Evolutionary conservation across 2,329 filamentous ascomycete species (phyloP), one percentile per base, ranked within the genome.

Genomic region (Diaporthe sp.): DNA sequence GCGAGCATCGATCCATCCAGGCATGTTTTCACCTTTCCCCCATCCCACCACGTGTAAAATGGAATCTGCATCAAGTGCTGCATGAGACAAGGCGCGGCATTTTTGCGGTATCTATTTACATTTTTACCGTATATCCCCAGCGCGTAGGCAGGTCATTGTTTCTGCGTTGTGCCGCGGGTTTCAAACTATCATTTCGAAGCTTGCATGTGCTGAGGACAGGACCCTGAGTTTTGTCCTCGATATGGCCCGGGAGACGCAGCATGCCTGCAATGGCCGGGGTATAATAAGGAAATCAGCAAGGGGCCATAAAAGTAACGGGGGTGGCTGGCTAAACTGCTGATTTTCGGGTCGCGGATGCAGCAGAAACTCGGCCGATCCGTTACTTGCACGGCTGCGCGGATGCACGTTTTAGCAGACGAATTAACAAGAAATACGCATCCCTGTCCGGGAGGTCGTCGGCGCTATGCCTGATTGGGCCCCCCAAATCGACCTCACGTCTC

Each of bases 401-500:
- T n/a, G 33, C 47, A 54, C 47, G 33, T 40, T 68, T 68, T 68
- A 54, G 64, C 47, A 13, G 19, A 33, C 5, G 50, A 54, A 12
- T 38, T 45, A 30, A 45, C 35, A 28, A 28, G 47, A 28, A 40
- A 8, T 40, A 3, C 30, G 33, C 3, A 68, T 68, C 64, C 64
- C 64, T 68, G 64, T 54, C 64, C 64, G 45, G 64, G 64, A 68
- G 45, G 47, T 12, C 15, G 19, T 38, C 1, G 33, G 64, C 47
- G 64, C 64, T 45, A 68, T 38, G 15, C 64, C 47, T 15, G 64
- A 68, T 68, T 40, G 64, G 64, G 64, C 47, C 13, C 64, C 19
- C 47, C 64, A 68, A 47, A 54, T 68, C 69, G 45, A 72, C 69
- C 69, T 73, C 71, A 73, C 71, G 35, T 47, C 40, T 67, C 42